Conservation (phyloP, 345 rosid species). For the Alliaria petiolata region DNA sequence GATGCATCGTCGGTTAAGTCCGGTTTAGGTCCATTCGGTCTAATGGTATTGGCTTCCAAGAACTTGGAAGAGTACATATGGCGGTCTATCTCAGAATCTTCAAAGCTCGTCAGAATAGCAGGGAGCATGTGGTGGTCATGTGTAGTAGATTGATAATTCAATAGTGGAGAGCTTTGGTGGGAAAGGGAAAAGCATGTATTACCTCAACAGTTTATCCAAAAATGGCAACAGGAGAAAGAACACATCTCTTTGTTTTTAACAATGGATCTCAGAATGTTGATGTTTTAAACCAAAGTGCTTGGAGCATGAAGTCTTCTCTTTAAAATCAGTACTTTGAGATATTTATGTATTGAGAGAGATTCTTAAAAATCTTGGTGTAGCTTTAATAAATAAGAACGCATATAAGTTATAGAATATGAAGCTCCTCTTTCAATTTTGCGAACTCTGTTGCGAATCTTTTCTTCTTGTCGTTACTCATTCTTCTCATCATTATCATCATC, state of each 20-base stretch:
- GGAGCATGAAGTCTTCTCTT: constrained; percentile 59
- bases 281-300: constrained; percentile 43
- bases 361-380: constrained; percentile 11
- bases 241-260: constrained; percentile 58
- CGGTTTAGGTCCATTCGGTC: constrained; percentile 66
- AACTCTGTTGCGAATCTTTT: constrained; percentile 3
- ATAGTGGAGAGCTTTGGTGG: constrained; percentile 87
- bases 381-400: constrained; percentile 1
- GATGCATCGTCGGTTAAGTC: constrained; percentile 38
- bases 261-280: constrained; percentile 47
- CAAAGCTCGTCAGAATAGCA: constrained; percentile 24
- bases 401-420: neutral
- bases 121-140: constrained; percentile 47
- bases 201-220: constrained; percentile 71
- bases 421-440: neutral
- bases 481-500: too few species aligned
- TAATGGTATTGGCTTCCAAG: constrained; percentile 49
- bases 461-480: constrained; percentile 41
- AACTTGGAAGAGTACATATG: constrained; percentile 52
- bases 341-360: too few species aligned
- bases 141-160: constrained; percentile 83
- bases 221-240: constrained; percentile 32
- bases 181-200: constrained; percentile 54
- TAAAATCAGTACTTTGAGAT: neutral
- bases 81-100: constrained; percentile 60